A percentile compares a stretch with the other conserved stretches of the same genome.
Evolutionary conservation across 1,284 basidiomycete genomes (phyloP).

Genomic region (Moniliella sp.): DNA sequence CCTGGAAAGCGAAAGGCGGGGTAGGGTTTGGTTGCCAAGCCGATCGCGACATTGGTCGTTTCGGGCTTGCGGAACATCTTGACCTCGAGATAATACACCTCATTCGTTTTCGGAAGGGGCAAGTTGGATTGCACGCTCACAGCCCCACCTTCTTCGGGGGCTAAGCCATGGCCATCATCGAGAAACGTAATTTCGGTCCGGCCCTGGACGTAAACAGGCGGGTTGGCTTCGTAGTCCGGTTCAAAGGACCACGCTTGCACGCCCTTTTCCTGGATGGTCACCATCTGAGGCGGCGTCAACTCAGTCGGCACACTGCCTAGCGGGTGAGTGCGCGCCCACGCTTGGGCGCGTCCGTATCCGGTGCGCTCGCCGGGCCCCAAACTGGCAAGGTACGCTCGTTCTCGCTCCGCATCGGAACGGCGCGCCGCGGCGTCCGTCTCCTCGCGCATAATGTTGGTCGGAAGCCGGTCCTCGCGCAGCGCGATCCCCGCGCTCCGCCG

Average conservation of each 20-base stretch:
- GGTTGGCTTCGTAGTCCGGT: constrained; percentile 30
- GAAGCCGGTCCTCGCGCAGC: constrained; percentile 67
- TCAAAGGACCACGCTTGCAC: constrained; percentile 32
- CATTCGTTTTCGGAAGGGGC: constrained; percentile 31
- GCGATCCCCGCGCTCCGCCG: constrained; percentile 30
- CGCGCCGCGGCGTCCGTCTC: constrained; percentile 52
- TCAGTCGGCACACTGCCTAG: constrained; percentile 21
- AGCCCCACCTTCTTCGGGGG: constrained; percentile 27
- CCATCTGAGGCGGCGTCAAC: constrained; percentile 28
- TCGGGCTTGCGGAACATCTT: constrained; percentile 34
- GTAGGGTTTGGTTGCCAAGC: constrained; percentile 30
- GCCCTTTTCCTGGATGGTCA: constrained; percentile 33
- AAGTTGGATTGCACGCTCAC: constrained; percentile 29
- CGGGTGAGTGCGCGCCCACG: constrained; percentile 38
- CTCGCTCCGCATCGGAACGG: constrained; percentile 60
- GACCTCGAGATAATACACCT: constrained; percentile 34
- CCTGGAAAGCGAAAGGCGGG: constrained; percentile 22
- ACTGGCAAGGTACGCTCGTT: constrained; percentile 52
- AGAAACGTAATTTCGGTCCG: constrained; percentile 31
- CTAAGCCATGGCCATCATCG: constrained; percentile 29
- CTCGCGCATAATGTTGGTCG: constrained; percentile 76
- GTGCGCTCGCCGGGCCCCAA: constrained; percentile 54
- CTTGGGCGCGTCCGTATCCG: constrained; percentile 67
- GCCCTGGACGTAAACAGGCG: constrained; percentile 26
- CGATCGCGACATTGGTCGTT: constrained; percentile 20